phyloP scores from a whole-genome alignment of 108 stramenopile genomes.

The Cafeteria roenbergensis region DNA sequence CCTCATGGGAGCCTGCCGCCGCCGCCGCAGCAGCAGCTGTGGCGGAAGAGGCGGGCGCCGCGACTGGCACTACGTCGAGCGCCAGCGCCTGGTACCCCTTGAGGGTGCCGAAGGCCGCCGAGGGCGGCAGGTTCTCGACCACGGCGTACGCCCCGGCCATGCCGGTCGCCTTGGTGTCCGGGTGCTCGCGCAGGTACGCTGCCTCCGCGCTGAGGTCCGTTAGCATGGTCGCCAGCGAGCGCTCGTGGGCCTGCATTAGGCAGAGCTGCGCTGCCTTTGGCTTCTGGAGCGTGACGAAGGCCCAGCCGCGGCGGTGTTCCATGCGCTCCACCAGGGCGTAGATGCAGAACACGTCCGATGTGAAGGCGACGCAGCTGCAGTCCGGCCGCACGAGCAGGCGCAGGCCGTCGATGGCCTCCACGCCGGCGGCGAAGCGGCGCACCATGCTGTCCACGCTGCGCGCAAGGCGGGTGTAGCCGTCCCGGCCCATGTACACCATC shows the following conservation, averaged over 20 bases:
- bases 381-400: slow-evolving; percentile 2
- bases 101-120: too few relatives aligned
- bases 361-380: slow-evolving; percentile 1
- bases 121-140: too few relatives aligned
- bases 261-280: slow-evolving; percentile 19
- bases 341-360: not conserved
- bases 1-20: too few relatives aligned
- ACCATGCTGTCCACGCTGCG: not conserved
- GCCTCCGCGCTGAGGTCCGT: not conserved
- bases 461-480: slow-evolving; percentile 14
- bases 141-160: slow-evolving; percentile 1
- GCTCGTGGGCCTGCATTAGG: slow-evolving; percentile 4
- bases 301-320: slow-evolving; percentile 23
- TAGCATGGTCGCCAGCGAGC: not conserved
- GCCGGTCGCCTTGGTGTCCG: not conserved
- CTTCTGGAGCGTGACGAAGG: slow-evolving; percentile 10
- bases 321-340: slow-evolving; percentile 4
- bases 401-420: slow-evolving; percentile 12
- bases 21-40: too few relatives aligned
- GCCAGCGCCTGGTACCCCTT: too few relatives aligned
- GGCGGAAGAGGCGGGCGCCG: too few relatives aligned
- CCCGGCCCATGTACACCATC: slow-evolving; percentile 9
- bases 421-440: not conserved
- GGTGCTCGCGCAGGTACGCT: not conserved
- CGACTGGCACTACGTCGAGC: too few relatives aligned